Base-by-base conservation (phyloP, 352 stramenopile species). In the Peronospora belbahrii region DNA sequence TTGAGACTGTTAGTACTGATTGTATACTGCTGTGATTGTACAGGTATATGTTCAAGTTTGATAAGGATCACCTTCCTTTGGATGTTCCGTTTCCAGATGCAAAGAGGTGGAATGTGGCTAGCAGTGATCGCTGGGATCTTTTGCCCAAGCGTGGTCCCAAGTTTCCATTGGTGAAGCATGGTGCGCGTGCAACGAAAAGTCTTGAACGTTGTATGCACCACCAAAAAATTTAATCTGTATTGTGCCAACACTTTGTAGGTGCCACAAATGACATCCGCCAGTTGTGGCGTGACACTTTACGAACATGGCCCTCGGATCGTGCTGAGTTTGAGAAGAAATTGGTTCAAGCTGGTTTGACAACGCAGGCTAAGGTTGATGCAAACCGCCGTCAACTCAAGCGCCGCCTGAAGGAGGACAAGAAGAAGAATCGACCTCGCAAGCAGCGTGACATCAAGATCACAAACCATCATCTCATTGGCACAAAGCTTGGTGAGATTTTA, bases 361-460 rank as follows among this genome's bases (percentile, higher is more conserved):
- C 80, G 19, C 75, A 92, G 42, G 74, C 80, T 9, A 92, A 89
- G 67, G 67, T 92, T 19, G 75, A 91, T 54, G 79, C 79, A 11
- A 87, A 60, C 33, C 77, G 80, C 31, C 74, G 77, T 20, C 74
- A 88, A 46, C 65, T 81, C 53, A 89, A 89, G 60, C 74, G 78
- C 30, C 77, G 80, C 36, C 62, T 88, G 48, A 86, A 89, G 40
- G 75, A 88, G 37, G 76, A 86, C 48, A 89, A 86, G 51, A 92
- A 86, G 54, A 85, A 86, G 58, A 74, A 77, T 20, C 74, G 79
- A 19, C 62, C 74, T 57, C 72, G 76, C 34, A 90, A 90, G 59
- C 78, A 89, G 48, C 78, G 81, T 31, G 74, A 93, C 48, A 93
- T 93, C 51, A 93, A 93, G 62, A 90, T 93, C 40, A 88, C 78